Conservation (phyloP, 1,139 yeast species). For the Pichia sp. region DNA sequence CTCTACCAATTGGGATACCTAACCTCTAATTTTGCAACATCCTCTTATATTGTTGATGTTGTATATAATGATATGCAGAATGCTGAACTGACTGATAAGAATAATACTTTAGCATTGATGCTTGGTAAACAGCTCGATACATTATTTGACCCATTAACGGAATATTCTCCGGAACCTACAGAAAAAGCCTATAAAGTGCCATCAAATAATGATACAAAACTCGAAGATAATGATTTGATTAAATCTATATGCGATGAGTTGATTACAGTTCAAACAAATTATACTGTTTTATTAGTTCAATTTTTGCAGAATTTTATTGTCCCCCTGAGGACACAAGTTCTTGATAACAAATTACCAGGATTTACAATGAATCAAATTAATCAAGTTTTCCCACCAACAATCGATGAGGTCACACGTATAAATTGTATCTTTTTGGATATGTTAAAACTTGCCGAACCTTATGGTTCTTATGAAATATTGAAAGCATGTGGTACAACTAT, state of each 20-base stretch:
- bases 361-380: slow-evolving; percentile 57
- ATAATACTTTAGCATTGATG: slow-evolving; percentile 64
- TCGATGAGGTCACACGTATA: slow-evolving; percentile 85
- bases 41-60: slow-evolving; percentile 61
- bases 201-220: slow-evolving; percentile 29
- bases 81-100: slow-evolving; percentile 43
- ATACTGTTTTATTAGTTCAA: slow-evolving; percentile 62
- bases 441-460: slow-evolving; percentile 54
- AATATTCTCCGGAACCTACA: slow-evolving; percentile 85
- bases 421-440: slow-evolving; percentile 80
- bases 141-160: slow-evolving; percentile 79
- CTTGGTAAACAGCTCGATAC: slow-evolving; percentile 84
- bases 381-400: slow-evolving; percentile 84
- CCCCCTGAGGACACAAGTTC: slow-evolving; percentile 65
- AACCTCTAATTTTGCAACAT: slow-evolving; percentile 36
- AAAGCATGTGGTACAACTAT: slow-evolving; percentile 73
- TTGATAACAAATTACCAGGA: slow-evolving; percentile 45
- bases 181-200: slow-evolving; percentile 52
- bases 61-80: slow-evolving; percentile 51
- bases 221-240: slow-evolving; percentile 29
- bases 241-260: slow-evolving; percentile 59
- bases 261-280: slow-evolving; percentile 61
- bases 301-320: slow-evolving; percentile 72
- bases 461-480: slow-evolving; percentile 66
- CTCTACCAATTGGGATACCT: slow-evolving; percentile 46